Percentiles rank a stretch among this genome's conserved stretches.
Conservation (phyloP, 2,329 filamentous ascomycete species). For the Incumbomyces delicatus region DNA sequence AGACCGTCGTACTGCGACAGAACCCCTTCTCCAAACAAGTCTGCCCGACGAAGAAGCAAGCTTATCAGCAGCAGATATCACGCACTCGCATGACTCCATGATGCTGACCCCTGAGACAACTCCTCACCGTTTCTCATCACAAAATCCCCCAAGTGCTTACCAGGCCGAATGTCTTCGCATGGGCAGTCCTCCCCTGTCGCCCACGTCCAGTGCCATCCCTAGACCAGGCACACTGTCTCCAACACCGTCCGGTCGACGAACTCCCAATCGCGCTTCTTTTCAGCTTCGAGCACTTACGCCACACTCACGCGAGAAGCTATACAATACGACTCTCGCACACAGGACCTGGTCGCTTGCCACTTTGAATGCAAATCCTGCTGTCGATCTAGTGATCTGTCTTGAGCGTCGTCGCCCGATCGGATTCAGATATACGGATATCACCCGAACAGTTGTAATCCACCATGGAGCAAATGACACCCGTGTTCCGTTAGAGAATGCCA, state of each 20-base stretch:
- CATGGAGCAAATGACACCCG: slow-evolving; percentile 84
- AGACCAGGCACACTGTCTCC: neutral
- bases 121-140: neutral
- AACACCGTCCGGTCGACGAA: neutral
- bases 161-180: slow-evolving; percentile 8
- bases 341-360: slow-evolving; percentile 93
- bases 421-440: slow-evolving; percentile 95
- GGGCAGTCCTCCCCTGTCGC: neutral
- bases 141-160: slow-evolving; percentile 6
- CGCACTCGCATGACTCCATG: neutral
- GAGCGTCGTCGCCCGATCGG: slow-evolving; percentile 86
- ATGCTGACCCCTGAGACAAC: neutral
- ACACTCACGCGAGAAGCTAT: slow-evolving; percentile 31
- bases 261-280: neutral
- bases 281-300: neutral
- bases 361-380: slow-evolving; percentile 81
- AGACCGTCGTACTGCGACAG: neutral
- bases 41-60: neutral
- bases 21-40: neutral
- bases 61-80: neutral
- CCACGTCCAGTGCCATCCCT: neutral
- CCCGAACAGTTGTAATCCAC: slow-evolving; percentile 80
- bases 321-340: slow-evolving; percentile 78
- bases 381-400: slow-evolving; percentile 84
- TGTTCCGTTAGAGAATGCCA: slow-evolving; percentile 88